Evolutionary conservation across 1,139 yeast genomes (phyloP).

Genomic region (Taphrina sp.): DNA sequence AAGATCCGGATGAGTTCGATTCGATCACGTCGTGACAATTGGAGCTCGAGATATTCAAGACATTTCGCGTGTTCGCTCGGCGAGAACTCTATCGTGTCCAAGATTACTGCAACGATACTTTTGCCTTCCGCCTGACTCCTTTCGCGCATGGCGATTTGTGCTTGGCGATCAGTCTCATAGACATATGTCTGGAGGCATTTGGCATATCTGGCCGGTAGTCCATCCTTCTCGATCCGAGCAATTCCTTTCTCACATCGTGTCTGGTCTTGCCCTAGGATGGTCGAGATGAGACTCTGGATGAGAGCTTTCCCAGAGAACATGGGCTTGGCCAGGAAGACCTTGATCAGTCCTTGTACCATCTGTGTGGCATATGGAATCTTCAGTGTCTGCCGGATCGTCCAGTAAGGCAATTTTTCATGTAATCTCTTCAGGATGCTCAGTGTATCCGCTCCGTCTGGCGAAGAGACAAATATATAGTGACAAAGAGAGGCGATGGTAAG

Average conservation of each 20-base stretch:
- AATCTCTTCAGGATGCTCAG: slow-evolving; percentile 28
- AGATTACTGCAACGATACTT: slow-evolving; percentile 26
- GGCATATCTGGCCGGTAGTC: background rate
- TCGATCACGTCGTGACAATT: slow-evolving; percentile 32
- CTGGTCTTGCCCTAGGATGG: slow-evolving; percentile 28
- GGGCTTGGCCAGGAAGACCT: slow-evolving; percentile 31
- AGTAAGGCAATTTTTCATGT: slow-evolving; percentile 33
- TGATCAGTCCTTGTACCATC: slow-evolving; percentile 32
- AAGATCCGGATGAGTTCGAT: slow-evolving; percentile 28
- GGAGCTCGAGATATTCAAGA: slow-evolving; percentile 22
- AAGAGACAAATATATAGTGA: slow-evolving; percentile 32
- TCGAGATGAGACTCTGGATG: slow-evolving; percentile 26
- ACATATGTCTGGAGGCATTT: slow-evolving; percentile 7
- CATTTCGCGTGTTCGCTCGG: slow-evolving; percentile 7
- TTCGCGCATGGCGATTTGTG: slow-evolving; percentile 16
- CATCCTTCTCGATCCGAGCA: slow-evolving; percentile 11
- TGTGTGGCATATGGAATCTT: slow-evolving; percentile 32
- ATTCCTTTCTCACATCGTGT: slow-evolving; percentile 27
- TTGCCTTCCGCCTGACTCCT: slow-evolving; percentile 10
- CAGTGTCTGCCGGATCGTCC: slow-evolving; percentile 31
- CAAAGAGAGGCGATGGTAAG: slow-evolving; percentile 32
- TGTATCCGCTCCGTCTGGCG: slow-evolving; percentile 25
- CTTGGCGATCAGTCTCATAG: slow-evolving; percentile 24
- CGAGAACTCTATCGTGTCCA: background rate
- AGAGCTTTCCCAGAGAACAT: slow-evolving; percentile 29